Conservation (phyloP, 805 yeast genomes). For the Soucietia sequanensis region DNA sequence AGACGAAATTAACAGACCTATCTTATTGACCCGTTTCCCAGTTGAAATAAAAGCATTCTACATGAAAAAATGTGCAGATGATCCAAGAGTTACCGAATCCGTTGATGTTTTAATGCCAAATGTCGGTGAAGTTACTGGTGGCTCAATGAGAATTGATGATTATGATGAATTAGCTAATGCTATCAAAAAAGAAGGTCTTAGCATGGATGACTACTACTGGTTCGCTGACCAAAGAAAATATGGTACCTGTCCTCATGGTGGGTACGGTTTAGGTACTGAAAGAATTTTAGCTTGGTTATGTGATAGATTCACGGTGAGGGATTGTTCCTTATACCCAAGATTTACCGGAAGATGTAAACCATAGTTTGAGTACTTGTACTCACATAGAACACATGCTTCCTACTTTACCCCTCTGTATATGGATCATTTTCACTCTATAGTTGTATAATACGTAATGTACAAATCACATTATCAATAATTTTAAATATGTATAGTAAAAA, state of each 20-base stretch:
- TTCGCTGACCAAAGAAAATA: constrained; percentile 92
- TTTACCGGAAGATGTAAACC: constrained; percentile 98
- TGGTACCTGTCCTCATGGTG: constrained; percentile 99
- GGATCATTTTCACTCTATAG: no score
- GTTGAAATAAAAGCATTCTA: constrained; percentile 96
- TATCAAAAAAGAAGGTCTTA: constrained; percentile 88
- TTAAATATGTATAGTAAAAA: no score
- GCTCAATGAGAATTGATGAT: constrained; percentile 93
- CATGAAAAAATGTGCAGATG: constrained; percentile 91
- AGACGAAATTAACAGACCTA: constrained; percentile 90
- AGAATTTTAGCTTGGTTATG: constrained; percentile 98
- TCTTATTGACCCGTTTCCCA: constrained; percentile 91
- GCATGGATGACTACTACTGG: constrained; percentile 88
- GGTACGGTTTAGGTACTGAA: constrained; percentile 98
- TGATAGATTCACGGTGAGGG: constrained; percentile 97
- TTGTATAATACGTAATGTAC: no score
- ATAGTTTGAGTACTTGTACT: no score
- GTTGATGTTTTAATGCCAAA: constrained; percentile 99
- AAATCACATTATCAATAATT: no score
- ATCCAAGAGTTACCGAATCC: constrained; percentile 93
- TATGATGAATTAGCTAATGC: constrained; percentile 84
- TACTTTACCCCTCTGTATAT: no score
- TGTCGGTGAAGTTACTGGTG: constrained; percentile 99
- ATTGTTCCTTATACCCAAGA: constrained; percentile 96
- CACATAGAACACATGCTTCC: no score